phyloP scores from a whole-genome alignment of 2,329 filamentous ascomycete genomes.

The Cladophialophora yegresii region DNA sequence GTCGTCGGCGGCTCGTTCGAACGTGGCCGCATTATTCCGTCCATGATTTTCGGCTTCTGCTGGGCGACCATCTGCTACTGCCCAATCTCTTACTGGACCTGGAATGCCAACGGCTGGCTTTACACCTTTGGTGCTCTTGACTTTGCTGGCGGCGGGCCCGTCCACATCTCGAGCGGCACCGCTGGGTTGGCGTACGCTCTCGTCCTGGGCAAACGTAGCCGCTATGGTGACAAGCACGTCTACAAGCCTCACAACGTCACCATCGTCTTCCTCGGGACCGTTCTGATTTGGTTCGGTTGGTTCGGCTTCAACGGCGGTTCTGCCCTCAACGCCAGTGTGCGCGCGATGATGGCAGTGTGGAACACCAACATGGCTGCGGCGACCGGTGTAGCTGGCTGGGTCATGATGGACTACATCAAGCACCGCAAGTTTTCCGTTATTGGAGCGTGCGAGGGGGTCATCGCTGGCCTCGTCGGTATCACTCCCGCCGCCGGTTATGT shows the following conservation, averaged over 20 bases:
- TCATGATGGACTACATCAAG: conserved; percentile 83
- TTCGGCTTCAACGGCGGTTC: conserved; percentile 92
- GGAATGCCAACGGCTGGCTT: conserved; percentile 73
- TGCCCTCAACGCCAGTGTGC: conserved; percentile 77
- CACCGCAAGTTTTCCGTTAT: conserved; percentile 88
- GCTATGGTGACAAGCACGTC: conserved; percentile 56
- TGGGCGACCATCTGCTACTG: conserved; percentile 73
- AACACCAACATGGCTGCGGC: conserved; percentile 85
- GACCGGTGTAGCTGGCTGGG: conserved; percentile 75
- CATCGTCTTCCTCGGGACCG: conserved; percentile 70
- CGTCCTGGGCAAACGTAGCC: conserved; percentile 70
- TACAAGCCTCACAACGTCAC: conserved; percentile 69
- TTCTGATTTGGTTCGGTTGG: conserved; percentile 60
- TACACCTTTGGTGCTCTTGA: conserved; percentile 69
- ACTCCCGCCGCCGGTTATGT: conserved; percentile 87
- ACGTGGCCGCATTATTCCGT: conserved; percentile 64
- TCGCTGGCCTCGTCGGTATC: conserved; percentile 85
- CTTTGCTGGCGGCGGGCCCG: conserved; percentile 73
- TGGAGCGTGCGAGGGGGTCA: conserved; percentile 86
- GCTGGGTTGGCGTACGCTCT: conserved; percentile 72
- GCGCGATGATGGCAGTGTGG: conserved; percentile 80
- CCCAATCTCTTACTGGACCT: conserved; percentile 71
- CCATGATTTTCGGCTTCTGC: conserved; percentile 69
- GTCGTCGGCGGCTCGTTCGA: conserved; percentile 66
- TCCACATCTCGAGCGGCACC: conserved; percentile 72